Base-by-base conservation (phyloP, 2,329 filamentous ascomycete species). In the Neoascochyta sp. region DNA sequence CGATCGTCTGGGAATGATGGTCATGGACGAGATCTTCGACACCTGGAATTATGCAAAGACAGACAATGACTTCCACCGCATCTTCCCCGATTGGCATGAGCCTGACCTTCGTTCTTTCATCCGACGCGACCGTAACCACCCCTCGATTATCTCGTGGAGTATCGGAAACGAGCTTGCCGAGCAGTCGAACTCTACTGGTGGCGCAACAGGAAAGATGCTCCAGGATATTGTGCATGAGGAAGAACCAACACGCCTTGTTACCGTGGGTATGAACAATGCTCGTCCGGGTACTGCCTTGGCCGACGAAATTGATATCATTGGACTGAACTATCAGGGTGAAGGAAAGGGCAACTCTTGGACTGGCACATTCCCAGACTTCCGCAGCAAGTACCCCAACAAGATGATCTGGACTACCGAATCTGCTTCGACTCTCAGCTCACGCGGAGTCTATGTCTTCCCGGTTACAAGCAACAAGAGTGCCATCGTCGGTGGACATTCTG, bases 321-420 rank as follows among this genome's bases (percentile, higher is more conserved):
- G 67, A 12, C 48, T 76, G 4, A 77, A 77, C 54, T 78, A 76
- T 52, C 73, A 76, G 43, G 74, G 73, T 29, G 70, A 74, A 28
- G 73, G 73, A 1, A 34, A 50, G 9, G 57, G 64, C 11, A 58
- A 55, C 23, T 41, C 46, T n/a, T 54, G 35, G 43, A 7, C 50
- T 54, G 74, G 36, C 60, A 62, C 39, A 52, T 75, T 68, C 42
- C 57, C 62, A 1, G 39, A 25, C 29, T 77, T 74, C 54, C 68
- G 70, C 45, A 37, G 45, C 12, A 49, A 47, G 4, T 73, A 63
- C 40, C 71, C 70, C 0, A 47, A 67, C 27, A 75, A 74, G 52
- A 60, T 75, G 47, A 46, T 57, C 10, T 48, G 43, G 44, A 47
- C 41, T 20, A 53, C 41, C 9, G 57, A 60, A 29, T 47, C 57